Percentiles rank a stretch among this genome's conserved stretches.
phyloP scores from a whole-genome alignment of 441 rosid genomes.

The Gossypium schwendimanii region DNA sequence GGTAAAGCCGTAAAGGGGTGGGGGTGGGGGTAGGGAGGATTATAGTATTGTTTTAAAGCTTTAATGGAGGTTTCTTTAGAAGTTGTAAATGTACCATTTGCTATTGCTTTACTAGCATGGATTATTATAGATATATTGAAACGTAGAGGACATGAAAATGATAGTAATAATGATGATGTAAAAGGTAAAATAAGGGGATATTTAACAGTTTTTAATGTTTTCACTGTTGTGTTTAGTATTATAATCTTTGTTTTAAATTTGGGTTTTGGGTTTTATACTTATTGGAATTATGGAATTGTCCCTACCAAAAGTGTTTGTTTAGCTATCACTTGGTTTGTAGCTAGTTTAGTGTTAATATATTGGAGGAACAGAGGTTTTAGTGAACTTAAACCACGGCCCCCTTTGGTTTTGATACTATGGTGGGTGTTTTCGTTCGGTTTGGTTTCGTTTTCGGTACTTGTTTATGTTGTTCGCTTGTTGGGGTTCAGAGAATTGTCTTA shows the following conservation, averaged over 20 bases:
- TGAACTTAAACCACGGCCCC: conserved; percentile 38
- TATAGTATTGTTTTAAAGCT: not conserved
- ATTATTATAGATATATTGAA: conserved; percentile 23
- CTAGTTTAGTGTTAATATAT: conserved; percentile 25
- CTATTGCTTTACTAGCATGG: conserved; percentile 26
- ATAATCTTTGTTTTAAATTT: conserved; percentile 24
- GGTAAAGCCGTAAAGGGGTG: too few species aligned
- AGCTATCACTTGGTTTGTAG: conserved; percentile 38
- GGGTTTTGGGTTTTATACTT: conserved; percentile 30
- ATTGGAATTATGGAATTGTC: conserved; percentile 13
- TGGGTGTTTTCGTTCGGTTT: conserved; percentile 37
- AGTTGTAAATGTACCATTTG: conserved; percentile 29
- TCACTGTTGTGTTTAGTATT: conserved; percentile 24
- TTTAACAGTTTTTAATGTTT: not conserved
- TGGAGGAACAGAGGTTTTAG: conserved; percentile 16
- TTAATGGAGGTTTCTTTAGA: conserved; percentile 18
- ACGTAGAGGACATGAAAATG: conserved; percentile 13
- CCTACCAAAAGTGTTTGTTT: conserved; percentile 17
- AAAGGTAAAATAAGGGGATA: not conserved
- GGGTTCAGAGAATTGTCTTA: conserved; percentile 19
- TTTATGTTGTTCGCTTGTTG: conserved; percentile 20
- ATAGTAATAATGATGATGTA: not conserved
- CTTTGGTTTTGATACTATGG: conserved; percentile 42
- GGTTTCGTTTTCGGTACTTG: conserved; percentile 23
- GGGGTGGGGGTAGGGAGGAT: not conserved